Evolutionary conservation across 495 filamentous ascomycete genomes (phyloP).

Genomic region (Chaetomium tenue): DNA sequence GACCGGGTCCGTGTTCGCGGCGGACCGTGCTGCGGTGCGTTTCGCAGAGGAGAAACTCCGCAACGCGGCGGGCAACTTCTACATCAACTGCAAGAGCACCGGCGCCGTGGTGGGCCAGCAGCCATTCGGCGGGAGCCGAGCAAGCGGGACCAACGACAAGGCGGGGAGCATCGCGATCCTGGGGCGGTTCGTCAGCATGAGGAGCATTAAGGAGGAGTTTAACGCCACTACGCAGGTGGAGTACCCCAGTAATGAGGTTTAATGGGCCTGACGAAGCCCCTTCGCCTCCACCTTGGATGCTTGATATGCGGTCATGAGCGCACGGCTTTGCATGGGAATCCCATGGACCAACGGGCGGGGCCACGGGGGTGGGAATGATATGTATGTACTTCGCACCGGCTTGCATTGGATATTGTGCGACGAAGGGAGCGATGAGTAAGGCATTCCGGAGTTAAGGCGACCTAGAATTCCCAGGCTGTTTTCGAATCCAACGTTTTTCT

Average conservation of each 20-base stretch:
- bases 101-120: slow-evolving; percentile 92
- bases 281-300: too few relatives aligned
- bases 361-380: background rate
- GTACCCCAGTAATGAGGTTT: slow-evolving; percentile 76
- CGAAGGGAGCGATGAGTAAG: background rate
- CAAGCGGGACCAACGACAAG: slow-evolving; percentile 91
- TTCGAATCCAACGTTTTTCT: slow-evolving; percentile 1
- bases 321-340: background rate
- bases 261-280: background rate
- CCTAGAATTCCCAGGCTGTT: slow-evolving; percentile 3
- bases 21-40: slow-evolving; percentile 64
- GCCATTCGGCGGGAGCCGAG: slow-evolving; percentile 82
- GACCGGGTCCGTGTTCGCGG: slow-evolving; percentile 75
- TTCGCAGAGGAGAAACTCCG: slow-evolving; percentile 70
- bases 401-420: background rate
- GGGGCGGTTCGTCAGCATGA: slow-evolving; percentile 74
- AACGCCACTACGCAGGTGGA: slow-evolving; percentile 61
- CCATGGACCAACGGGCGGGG: background rate
- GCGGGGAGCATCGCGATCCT: slow-evolving; percentile 76
- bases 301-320: background rate
- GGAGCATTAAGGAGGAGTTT: slow-evolving; percentile 92
- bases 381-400: background rate
- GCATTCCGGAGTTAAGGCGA: slow-evolving; percentile 6
- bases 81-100: slow-evolving; percentile 91
- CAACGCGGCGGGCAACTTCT: slow-evolving; percentile 83